These are phyloP conservation scores for Akebia trifoliata DNA, from an alignment of 164 flowering plant genomes.

Conservation along the genomic window DNA sequence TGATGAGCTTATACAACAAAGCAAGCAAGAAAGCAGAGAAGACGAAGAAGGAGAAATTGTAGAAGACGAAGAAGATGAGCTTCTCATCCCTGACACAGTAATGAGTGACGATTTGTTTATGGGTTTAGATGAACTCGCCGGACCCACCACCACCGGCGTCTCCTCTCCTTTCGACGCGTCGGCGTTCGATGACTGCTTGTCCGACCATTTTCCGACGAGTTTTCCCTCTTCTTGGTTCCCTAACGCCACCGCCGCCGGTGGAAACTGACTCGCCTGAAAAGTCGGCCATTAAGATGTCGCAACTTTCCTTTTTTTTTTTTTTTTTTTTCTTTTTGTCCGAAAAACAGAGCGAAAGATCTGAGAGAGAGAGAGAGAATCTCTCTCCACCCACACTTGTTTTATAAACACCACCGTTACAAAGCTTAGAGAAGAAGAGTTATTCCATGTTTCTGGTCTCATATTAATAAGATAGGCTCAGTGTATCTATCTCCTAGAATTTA, in stretches of 20 bases:
- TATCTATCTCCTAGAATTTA: neutral
- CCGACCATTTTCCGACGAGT: conserved; percentile 35
- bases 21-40: conserved; percentile 20
- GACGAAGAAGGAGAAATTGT: conserved; percentile 20
- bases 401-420: conserved; percentile 3
- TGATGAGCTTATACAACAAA: conserved; percentile 15
- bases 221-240: conserved; percentile 41
- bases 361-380: neutral
- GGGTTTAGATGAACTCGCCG: conserved; percentile 54
- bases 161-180: neutral
- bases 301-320: conserved; percentile 3
- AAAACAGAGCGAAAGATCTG: neutral
- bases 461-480: neutral
- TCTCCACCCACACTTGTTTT: neutral
- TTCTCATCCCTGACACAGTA: conserved; percentile 31
- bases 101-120: conserved; percentile 57
- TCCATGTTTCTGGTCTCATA: conserved; percentile 1
- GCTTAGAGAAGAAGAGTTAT: conserved; percentile 9
- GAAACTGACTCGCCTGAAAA: conserved; percentile 13
- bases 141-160: neutral
- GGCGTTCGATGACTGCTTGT: conserved; percentile 32
- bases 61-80: conserved; percentile 34
- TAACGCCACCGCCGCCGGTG: conserved; percentile 48
- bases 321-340: conserved; percentile 9
- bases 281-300: neutral